A percentile compares a stretch with the other conserved stretches of the same genome.
Conservation (phyloP, 768 basidiomycete genomes). For the Russula foetens region DNA sequence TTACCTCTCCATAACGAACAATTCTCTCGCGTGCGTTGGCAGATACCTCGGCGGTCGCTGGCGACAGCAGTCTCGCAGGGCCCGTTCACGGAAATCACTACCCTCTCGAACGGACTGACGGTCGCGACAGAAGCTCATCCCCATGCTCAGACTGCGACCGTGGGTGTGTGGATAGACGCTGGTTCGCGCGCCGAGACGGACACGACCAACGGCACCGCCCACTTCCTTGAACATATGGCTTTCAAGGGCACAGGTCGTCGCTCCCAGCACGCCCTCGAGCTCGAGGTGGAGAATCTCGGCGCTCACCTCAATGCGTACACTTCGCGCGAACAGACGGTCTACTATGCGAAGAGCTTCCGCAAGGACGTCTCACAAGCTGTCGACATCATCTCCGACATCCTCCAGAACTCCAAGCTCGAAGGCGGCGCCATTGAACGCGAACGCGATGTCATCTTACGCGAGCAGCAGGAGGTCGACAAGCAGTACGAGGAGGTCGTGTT, state of each 20-base stretch:
- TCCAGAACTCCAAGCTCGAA: conserved; percentile 95
- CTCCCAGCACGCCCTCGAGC: conserved; percentile 82
- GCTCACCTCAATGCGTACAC: conserved; percentile 98
- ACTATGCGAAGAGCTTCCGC: conserved; percentile 97
- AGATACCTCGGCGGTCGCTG: conserved; percentile 58
- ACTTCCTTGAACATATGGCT: conserved; percentile 98
- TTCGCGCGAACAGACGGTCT: conserved; percentile 97
- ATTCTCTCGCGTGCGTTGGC: background rate
- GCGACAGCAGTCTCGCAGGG: conserved; percentile 59
- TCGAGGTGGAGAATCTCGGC: conserved; percentile 97
- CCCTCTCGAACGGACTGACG: conserved; percentile 89
- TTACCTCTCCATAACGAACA: background rate
- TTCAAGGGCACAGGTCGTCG: conserved; percentile 93
- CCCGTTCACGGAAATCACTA: conserved; percentile 86
- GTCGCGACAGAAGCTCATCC: conserved; percentile 89
- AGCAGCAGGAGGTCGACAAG: conserved; percentile 99
- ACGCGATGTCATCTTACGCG: conserved; percentile 91
- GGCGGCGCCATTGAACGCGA: conserved; percentile 83
- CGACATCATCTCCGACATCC: conserved; percentile 96
- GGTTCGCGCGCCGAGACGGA: conserved; percentile 95
- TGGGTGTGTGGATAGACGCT: conserved; percentile 98
- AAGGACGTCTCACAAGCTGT: conserved; percentile 88
- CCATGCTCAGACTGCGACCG: conserved; percentile 93
- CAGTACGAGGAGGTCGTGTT: conserved; percentile 98
- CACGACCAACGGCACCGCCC: conserved; percentile 91